Evolutionary conservation across 192 early-diverging fungal genomes (phyloP), one percentile per base, ranked within the genome.

Genomic region (Oehlia diaphana): DNA sequence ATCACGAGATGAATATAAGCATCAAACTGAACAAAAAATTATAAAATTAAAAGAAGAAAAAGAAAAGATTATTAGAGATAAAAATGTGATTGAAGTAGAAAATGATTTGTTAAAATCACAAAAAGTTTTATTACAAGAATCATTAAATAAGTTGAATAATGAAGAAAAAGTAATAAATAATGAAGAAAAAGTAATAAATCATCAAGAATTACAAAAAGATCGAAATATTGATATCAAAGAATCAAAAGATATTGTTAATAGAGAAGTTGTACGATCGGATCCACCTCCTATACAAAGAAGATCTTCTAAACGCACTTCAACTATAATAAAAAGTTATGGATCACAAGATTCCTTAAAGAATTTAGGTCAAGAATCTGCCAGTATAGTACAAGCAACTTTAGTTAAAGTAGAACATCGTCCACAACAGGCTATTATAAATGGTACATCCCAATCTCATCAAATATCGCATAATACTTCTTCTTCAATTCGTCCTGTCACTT

Each of bases 21-120:
- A n/a, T 10, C 53, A 58, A 58, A 58, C 6, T 19, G 53, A 58
- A 58, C 53, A 21, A n/a, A 19, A 53, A 53, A 14, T 53, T 0
- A 1, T 16, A 5, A 53, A 13, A 53, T 19, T 58, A 58, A 14
- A 21, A 58, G 5, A 58, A 58, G 53, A 58, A 58, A 19, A 58
- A 58, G 14, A 19, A 58, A 58, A 58, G 14, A 58, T 58, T 1
- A 58, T 58, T 58, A 58, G 16, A 21, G 19, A 21, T 58, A 58
- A 58, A 58, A 58, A 4, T 58, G 14, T 58, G 3, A 58, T 21
- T 7, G 53, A 58, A 58, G 16, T 58, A n/a, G 65, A 67, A 67
- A 67, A 67, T 67, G 65, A 67, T 33, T 33, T 28, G 19, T 67
- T 67, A 67, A 28, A 67, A 33, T 33, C 65, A 16, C 35, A 70